Evolutionary conservation across 257 asterid species (phyloP), one percentile per base, ranked within the genome.

Genomic region (Petrea volubilis): DNA sequence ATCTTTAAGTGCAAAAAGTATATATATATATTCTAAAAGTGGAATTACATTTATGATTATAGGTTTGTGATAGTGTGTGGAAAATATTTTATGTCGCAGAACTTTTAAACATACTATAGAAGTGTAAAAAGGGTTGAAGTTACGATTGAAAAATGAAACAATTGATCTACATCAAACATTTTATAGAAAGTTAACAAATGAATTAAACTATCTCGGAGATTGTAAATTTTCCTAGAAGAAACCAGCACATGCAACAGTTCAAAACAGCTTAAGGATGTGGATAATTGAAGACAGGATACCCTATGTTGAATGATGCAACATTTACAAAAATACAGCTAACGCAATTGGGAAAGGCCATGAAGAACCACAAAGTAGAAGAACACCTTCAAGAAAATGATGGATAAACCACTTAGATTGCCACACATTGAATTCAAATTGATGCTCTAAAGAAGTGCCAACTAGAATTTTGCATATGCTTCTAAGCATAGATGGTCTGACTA

Each of bases 331-430:
- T 15, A 55, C 6, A 36, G 60, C 11, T 57, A 49, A 47, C 43
- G 60, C 58, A 43, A 65, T 57, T 65, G 44, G 28, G 15, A 53
- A 33, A n/a, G 29, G 60, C 60, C 13, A 51, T 29, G 29, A 44
- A 21, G 72, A 59, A 21, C 57, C 58, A 68, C 61, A 27, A 5
- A 58, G 59, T 25, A 71, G 36, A 60, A 20, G 40, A 59, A 68
- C 20, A 7, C 33, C 9, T 41, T 15, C 14, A 40, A n/a, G 24
- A 55, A 31, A 70, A 18, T 8, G 15, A 13, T 58, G 61, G 68
- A 71, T 1, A 47, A 34, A 60, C 49, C 51, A 36, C 50, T 17
- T 5, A 5, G 21, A 50, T n/a, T 29, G 57, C 11, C 14, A 25
- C 0, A 15, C 27, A 21, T 17, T 38, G 41, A 21, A 5, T 24